A percentile compares a stretch with the other conserved stretches of the same genome.
Evolutionary conservation across 1,284 basidiomycete species (phyloP).

Genomic region (Irpex sp.): DNA sequence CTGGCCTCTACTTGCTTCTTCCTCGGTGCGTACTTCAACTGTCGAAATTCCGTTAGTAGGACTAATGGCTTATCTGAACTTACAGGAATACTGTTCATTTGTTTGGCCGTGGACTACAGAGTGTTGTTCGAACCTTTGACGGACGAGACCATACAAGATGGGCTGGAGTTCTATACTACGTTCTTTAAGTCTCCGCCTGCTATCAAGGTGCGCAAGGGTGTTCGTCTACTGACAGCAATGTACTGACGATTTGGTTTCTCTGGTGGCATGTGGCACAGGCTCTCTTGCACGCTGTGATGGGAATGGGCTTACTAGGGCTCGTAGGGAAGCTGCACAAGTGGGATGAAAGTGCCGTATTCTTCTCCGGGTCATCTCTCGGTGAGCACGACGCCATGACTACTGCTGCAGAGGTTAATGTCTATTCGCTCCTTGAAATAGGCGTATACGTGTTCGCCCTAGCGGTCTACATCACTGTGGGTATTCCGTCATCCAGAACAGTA

Average conservation of each 20-base stretch:
- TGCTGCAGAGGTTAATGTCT: not conserved
- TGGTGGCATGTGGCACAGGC: slow-evolving; percentile 43
- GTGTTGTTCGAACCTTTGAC: slow-evolving; percentile 68
- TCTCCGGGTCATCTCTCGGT: slow-evolving; percentile 86
- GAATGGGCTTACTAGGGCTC: slow-evolving; percentile 69
- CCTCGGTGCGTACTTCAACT: slow-evolving; percentile 35
- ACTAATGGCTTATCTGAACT: not conserved
- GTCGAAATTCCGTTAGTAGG: not conserved
- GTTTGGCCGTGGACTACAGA: slow-evolving; percentile 82
- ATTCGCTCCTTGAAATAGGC: slow-evolving; percentile 36
- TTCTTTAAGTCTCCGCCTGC: slow-evolving; percentile 89
- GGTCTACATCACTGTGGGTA: slow-evolving; percentile 77
- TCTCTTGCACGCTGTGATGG: slow-evolving; percentile 78
- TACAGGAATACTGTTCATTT: slow-evolving; percentile 83
- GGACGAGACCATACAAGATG: slow-evolving; percentile 65
- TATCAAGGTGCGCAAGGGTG: slow-evolving; percentile 63
- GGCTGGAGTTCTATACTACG: slow-evolving; percentile 82
- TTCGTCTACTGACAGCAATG: not conserved
- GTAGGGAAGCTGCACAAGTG: slow-evolving; percentile 78
- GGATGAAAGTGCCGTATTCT: slow-evolving; percentile 90
- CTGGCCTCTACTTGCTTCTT: slow-evolving; percentile 84
- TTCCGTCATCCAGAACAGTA: slow-evolving; percentile 73
- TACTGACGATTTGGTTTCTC: not conserved
- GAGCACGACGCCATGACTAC: slow-evolving; percentile 19
- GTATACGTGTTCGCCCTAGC: slow-evolving; percentile 72